These are phyloP conservation scores for Aspergillus quadrilineatus DNA, from an alignment of 2,329 filamentous ascomycete genomes.

Conservation along the genomic window DNA sequence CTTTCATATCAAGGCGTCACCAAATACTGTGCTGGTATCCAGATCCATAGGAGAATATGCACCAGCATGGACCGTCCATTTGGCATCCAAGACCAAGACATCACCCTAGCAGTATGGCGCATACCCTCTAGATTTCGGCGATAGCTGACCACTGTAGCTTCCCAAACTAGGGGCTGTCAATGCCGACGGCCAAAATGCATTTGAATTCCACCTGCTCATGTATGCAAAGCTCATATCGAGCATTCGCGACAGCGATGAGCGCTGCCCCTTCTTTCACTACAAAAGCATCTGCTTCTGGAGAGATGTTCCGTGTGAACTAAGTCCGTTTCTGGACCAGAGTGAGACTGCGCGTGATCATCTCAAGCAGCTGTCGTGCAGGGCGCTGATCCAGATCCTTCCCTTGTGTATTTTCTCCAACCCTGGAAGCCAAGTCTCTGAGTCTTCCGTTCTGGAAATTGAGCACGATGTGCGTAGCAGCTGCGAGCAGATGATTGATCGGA, in stretches of 20 bases:
- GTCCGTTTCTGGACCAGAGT: neutral
- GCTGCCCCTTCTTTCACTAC: conserved; percentile 16
- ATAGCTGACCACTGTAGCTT: neutral
- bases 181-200: neutral
- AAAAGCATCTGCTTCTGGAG: conserved; percentile 21
- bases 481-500: conserved; percentile 17
- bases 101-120: conserved; percentile 17
- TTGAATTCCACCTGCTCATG: conserved; percentile 16
- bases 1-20: neutral
- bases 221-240: conserved; percentile 21
- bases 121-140: neutral
- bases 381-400: neutral
- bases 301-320: conserved; percentile 1
- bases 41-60: conserved; percentile 17
- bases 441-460: neutral
- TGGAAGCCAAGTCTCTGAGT: neutral
- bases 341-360: neutral
- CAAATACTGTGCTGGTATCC: neutral
- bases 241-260: conserved; percentile 12
- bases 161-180: neutral
- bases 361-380: conserved; percentile 5
- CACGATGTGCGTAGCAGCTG: conserved; percentile 12
- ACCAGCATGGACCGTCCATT: conserved; percentile 23
- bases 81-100: conserved; percentile 24
- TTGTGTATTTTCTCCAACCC: neutral